Evolutionary conservation across 176 grass and related monocot species (phyloP).

Genomic region (Cenchrus purpureus): DNA sequence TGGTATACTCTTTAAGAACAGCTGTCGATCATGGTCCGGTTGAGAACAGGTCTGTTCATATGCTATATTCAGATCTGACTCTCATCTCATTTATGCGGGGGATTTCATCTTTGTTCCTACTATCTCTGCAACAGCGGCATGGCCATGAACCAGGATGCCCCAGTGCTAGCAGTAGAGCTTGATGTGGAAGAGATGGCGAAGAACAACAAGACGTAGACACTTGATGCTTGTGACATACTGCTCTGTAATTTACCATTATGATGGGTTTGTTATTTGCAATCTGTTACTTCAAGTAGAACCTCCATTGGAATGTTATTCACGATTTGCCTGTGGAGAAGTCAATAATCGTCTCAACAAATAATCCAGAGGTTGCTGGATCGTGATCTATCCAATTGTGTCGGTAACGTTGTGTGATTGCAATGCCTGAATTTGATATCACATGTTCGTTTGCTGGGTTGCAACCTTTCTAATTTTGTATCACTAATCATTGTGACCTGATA

Average conservation of each 20-base stretch:
- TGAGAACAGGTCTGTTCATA: constrained; percentile 71
- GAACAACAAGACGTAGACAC: constrained; percentile 67
- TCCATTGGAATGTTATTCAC: background rate
- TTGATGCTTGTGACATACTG: constrained; percentile 20
- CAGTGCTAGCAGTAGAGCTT: constrained; percentile 84
- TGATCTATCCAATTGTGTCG: background rate
- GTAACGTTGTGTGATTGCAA: background rate
- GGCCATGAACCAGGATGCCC: constrained; percentile 72
- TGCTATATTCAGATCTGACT: background rate
- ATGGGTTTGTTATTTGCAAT: constrained; percentile 34
- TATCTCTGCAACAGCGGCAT: constrained; percentile 47
- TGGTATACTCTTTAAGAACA: constrained; percentile 83
- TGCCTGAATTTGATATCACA: background rate
- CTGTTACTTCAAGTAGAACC: constrained; percentile 23
- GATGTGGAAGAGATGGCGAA: constrained; percentile 94
- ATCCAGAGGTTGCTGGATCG: constrained; percentile 8
- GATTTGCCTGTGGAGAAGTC: constrained; percentile 30
- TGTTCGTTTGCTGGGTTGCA: background rate
- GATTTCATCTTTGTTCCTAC: constrained; percentile 14
- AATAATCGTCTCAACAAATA: constrained; percentile 42
- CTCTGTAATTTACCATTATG: background rate
- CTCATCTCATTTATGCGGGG: background rate
- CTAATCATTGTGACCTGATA: background rate
- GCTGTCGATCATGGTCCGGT: constrained; percentile 88
- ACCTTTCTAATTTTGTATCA: background rate